These are phyloP conservation scores for Ehretia macrophylla DNA, from an alignment of 257 asterid genomes.

Conservation along the genomic window DNA sequence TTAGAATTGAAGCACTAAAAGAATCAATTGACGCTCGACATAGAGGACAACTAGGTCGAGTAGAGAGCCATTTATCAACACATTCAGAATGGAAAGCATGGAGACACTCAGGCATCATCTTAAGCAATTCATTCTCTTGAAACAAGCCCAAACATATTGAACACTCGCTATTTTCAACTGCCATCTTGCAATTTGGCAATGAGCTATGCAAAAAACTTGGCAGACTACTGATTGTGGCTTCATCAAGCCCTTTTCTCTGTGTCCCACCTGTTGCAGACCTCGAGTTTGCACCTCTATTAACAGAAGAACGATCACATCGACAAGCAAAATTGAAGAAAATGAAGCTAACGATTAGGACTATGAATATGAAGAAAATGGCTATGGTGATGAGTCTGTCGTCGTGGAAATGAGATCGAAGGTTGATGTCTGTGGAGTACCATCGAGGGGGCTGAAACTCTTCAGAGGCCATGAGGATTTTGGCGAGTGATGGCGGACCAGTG, in stretches of 20 bases:
- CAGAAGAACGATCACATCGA: background rate
- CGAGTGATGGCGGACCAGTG: background rate
- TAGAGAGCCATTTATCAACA: constrained; percentile 21
- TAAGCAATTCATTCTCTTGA: constrained; percentile 19
- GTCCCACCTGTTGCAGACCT: too few relatives aligned
- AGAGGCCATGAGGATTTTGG: background rate
- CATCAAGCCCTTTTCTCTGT: constrained; percentile 19
- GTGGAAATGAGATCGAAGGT: too few relatives aligned
- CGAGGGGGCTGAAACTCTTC: constrained; percentile 2
- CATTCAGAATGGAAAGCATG: constrained; percentile 25
- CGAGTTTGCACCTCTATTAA: too few relatives aligned
- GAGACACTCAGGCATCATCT: constrained; percentile 18
- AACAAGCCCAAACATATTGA: constrained; percentile 25
- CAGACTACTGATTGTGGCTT: constrained; percentile 13
- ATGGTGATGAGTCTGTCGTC: constrained; percentile 2
- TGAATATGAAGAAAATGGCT: background rate
- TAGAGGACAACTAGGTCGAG: constrained; percentile 22
- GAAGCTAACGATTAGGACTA: constrained; percentile 1
- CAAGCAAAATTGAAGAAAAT: constrained; percentile 2
- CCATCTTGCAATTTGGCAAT: background rate
- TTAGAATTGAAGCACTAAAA: too few relatives aligned
- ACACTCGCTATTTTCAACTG: constrained; percentile 14
- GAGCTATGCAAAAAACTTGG: constrained; percentile 11
- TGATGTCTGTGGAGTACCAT: background rate
- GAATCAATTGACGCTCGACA: constrained; percentile 22